A percentile compares a stretch with the other conserved stretches of the same genome.
Conservation (phyloP, 352 stramenopile genomes). For the Pythium grandisporangium region DNA sequence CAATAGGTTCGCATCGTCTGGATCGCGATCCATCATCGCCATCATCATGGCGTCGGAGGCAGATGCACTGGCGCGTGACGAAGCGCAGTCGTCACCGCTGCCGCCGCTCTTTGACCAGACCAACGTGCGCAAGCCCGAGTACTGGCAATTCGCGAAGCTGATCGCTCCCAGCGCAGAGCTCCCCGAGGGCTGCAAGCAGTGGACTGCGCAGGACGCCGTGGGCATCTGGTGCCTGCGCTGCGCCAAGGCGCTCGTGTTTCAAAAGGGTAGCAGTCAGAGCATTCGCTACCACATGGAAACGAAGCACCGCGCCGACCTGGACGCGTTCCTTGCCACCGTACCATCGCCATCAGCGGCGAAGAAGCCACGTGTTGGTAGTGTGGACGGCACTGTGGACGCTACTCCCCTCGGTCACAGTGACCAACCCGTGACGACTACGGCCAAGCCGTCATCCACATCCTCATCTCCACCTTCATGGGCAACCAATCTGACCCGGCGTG, state of each 20-base stretch:
- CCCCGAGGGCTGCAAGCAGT: conserved; percentile 26
- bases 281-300: conserved; percentile 58
- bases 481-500: conserved; percentile 46
- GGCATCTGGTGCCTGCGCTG: conserved; percentile 43
- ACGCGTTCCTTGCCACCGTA: conserved; percentile 8
- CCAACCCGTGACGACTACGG: too few species aligned
- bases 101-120: conserved; percentile 33
- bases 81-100: too few species aligned
- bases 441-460: too few species aligned
- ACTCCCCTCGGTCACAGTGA: too few species aligned
- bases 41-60: too few species aligned
- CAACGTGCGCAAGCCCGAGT: conserved; percentile 44
- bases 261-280: conserved; percentile 42
- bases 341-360: not conserved
- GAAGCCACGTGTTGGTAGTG: not conserved
- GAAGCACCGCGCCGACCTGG: conserved; percentile 28
- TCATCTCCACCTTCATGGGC: too few species aligned
- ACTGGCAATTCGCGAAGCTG: conserved; percentile 37
- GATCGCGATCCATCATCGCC: too few species aligned
- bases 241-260: conserved; percentile 19
- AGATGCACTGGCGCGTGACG: too few species aligned
- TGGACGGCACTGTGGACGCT: not conserved
- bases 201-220: conserved; percentile 31
- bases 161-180: conserved; percentile 16
- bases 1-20: too few species aligned